Conservation (phyloP, 306 rosid species). For the Alnus glutinosa region DNA sequence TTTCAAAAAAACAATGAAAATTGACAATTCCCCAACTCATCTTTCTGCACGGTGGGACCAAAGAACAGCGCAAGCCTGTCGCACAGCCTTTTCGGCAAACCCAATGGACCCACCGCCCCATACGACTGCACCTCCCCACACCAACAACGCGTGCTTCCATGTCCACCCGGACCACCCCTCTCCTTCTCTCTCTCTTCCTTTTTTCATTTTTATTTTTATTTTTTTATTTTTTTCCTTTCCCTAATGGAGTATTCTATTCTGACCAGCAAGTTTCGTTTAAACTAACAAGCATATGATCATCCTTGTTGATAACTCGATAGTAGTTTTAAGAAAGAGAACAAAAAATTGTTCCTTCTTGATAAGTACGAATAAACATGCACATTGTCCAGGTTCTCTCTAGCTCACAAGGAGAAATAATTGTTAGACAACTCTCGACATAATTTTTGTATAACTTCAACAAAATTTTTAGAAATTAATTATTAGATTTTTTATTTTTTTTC, state of each 20-base stretch:
- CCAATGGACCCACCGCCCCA: conserved; percentile 91
- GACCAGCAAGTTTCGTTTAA: background rate
- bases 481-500: too few relatives aligned
- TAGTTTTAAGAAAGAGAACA: conserved; percentile 2
- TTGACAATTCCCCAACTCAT: background rate
- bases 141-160: conserved; percentile 97
- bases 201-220: background rate
- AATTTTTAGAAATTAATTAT: too few relatives aligned
- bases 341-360: background rate
- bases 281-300: conserved; percentile 30
- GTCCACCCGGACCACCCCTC: conserved; percentile 39
- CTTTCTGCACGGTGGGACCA: conserved; percentile 49
- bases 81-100: conserved; percentile 56
- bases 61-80: conserved; percentile 33
- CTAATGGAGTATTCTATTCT: conserved; percentile 9
- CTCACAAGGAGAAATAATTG: too few relatives aligned
- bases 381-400: background rate
- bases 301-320: background rate
- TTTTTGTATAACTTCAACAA: too few relatives aligned
- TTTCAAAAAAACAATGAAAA: background rate
- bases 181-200: background rate
- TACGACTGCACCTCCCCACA: conserved; percentile 62
- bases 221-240: background rate
- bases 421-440: too few relatives aligned
- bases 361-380: background rate